These are phyloP conservation scores for Suillus weaverae DNA, from an alignment of 768 basidiomycete species.

Conservation along the genomic window DNA sequence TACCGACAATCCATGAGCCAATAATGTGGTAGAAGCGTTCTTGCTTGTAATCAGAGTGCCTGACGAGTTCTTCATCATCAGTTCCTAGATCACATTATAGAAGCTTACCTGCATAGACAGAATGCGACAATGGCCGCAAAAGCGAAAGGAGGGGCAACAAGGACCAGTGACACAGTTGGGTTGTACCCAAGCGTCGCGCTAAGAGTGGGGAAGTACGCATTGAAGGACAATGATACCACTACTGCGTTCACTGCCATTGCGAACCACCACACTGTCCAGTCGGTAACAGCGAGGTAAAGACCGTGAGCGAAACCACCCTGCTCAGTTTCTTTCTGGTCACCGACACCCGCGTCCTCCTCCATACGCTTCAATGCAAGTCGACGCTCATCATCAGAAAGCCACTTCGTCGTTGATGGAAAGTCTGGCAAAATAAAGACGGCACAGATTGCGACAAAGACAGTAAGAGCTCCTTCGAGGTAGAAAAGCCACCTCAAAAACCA, in stretches of 20 bases:
- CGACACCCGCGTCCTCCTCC: slow-evolving; percentile 64
- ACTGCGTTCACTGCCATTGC: slow-evolving; percentile 44
- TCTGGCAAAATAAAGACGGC: slow-evolving; percentile 51
- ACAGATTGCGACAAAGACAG: slow-evolving; percentile 44
- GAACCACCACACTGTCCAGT: slow-evolving; percentile 85
- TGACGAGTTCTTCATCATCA: slow-evolving; percentile 19
- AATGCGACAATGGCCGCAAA: slow-evolving; percentile 61
- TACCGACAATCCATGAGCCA: slow-evolving; percentile 51
- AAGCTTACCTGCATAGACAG: slow-evolving; percentile 45
- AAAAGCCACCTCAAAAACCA: slow-evolving; percentile 45
- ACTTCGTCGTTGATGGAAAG: slow-evolving; percentile 40
- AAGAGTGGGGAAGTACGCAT: slow-evolving; percentile 81
- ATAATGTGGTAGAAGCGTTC: slow-evolving; percentile 77
- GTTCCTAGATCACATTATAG: background rate
- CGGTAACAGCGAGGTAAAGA: slow-evolving; percentile 59
- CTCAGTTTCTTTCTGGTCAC: slow-evolving; percentile 51
- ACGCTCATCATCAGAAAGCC: slow-evolving; percentile 39
- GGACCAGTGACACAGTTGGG: slow-evolving; percentile 60
- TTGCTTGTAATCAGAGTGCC: slow-evolving; percentile 66
- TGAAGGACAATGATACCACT: slow-evolving; percentile 64
- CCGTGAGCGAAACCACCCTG: slow-evolving; percentile 42
- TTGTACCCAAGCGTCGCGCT: slow-evolving; percentile 69
- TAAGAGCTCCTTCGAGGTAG: slow-evolving; percentile 46
- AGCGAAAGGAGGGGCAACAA: slow-evolving; percentile 77
- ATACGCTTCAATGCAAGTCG: slow-evolving; percentile 57